phyloP scores from a whole-genome alignment of 345 rosid genomes.

The Populus simonii region DNA sequence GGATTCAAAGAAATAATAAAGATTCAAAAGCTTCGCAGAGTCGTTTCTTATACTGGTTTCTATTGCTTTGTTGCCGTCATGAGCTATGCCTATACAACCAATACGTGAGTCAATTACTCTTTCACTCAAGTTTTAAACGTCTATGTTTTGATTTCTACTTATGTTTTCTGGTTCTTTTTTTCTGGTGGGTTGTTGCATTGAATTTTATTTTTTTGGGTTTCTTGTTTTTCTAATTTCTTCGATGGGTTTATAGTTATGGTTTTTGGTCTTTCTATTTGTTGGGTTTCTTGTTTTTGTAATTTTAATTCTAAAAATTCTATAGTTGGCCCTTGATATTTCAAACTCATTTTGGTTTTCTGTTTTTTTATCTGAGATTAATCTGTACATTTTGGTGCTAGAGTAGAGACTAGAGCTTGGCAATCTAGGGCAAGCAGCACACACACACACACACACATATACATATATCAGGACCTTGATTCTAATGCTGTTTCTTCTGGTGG shows the following conservation, averaged over 20 bases:
- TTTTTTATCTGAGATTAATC: neutral
- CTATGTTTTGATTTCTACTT: neutral
- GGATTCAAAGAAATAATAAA: conserved; percentile 53
- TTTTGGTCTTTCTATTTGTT: neutral
- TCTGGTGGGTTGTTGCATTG: neutral
- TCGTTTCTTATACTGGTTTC: conserved; percentile 70
- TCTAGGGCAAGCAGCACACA: neutral
- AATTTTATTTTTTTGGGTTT: neutral
- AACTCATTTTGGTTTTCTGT: neutral
- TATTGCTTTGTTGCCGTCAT: conserved; percentile 56
- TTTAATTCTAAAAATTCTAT: neutral
- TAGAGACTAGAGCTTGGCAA: neutral
- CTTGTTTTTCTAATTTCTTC: neutral
- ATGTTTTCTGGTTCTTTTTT: neutral
- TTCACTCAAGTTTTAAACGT: neutral
- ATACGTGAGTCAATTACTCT: conserved; percentile 53
- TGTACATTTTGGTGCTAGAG: neutral
- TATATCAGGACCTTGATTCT: neutral
- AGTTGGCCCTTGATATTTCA: neutral
- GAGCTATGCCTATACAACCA: conserved; percentile 68
- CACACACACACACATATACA: too few relatives aligned
- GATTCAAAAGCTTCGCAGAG: conserved; percentile 78
- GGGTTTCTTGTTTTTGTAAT: neutral
- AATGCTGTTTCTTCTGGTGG: neutral
- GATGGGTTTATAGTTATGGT: conserved; percentile 8